These are phyloP conservation scores for Prunus davidiana DNA, from an alignment of 306 rosid species.

Conservation along the genomic window DNA sequence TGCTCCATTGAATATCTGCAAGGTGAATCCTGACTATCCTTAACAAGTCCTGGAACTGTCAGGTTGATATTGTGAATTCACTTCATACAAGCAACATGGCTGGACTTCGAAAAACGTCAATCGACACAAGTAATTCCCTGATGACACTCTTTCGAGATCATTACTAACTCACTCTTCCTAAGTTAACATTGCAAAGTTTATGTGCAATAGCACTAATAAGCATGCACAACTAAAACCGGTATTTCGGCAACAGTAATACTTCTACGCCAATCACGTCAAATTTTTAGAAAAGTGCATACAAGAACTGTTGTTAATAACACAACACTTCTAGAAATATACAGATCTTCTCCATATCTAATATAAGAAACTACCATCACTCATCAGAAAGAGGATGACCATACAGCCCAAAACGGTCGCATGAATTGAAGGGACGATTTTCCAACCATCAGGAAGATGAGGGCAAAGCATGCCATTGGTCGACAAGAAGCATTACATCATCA, in stretches of 20 bases:
- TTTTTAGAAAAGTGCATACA: not conserved
- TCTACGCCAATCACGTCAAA: not conserved
- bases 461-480: conserved; percentile 67
- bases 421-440: not conserved
- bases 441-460: conserved; percentile 47
- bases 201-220: not conserved
- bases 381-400: not conserved
- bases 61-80: not conserved
- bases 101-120: not conserved
- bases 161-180: not conserved
- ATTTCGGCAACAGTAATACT: not conserved
- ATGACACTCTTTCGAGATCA: not conserved
- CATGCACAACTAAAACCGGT: not conserved
- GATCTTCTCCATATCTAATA: not conserved
- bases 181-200: not conserved
- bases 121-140: not conserved
- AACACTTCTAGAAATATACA: not conserved
- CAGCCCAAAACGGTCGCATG: not conserved
- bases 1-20: not conserved
- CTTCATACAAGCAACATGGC: not conserved
- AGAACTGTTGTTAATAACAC: not conserved
- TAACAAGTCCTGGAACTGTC: not conserved
- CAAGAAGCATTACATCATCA: conserved; percentile 52
- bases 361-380: not conserved
- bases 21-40: not conserved